Evolutionary conservation across 2,329 filamentous ascomycete species (phyloP), one percentile per base, ranked within the genome.

Genomic region (Penicillium sp.): DNA sequence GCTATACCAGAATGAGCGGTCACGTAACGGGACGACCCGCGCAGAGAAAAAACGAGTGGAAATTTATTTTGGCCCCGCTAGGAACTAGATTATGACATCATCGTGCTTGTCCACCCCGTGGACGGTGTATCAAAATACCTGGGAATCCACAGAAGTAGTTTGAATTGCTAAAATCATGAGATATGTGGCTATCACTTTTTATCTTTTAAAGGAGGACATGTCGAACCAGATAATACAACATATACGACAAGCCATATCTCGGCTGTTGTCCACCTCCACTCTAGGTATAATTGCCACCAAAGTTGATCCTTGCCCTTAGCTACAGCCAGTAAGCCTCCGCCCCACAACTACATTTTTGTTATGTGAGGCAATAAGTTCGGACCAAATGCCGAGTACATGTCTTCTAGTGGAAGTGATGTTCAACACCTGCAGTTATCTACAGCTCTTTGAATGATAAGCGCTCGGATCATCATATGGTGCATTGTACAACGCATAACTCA

Each of bases 21-120:
- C 29, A 51, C 28, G 19, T 48, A 52, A 35, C 57, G 57, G 57
- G 53, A 60, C 55, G 55, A 59, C 50, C 57, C 57, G 57, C 37
- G 4, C 43, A 52, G 54, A 49, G 48, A 13, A 38, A 35, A 39
- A 19, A 7, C 2, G 13, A 33, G 12, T 28, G 15, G 31, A 22
- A 22, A 15, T 26, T 41, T n/a, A 4, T 34, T 39, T 26, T 24
- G n/a, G 29, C 29, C 32, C 37, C 48, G n/a, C 48, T 22, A 37
- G 42, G 37, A 50, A 32, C 26, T 32, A n/a, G n/a, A 12, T 4
- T 24, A 12, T 50, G 35, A 50, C 32, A 21, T 47, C 48, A 41
- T 35, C 24, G 12, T 12, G 39, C 24, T 35, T 47, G 2, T 21
- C 6, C n/a, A 24, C 22, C 22, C 22, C 22, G 22, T 24, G 22